Percentiles rank a stretch among this genome's conserved stretches.
phyloP scores from a whole-genome alignment of 345 rosid species.

The Salix koriyanagi region DNA sequence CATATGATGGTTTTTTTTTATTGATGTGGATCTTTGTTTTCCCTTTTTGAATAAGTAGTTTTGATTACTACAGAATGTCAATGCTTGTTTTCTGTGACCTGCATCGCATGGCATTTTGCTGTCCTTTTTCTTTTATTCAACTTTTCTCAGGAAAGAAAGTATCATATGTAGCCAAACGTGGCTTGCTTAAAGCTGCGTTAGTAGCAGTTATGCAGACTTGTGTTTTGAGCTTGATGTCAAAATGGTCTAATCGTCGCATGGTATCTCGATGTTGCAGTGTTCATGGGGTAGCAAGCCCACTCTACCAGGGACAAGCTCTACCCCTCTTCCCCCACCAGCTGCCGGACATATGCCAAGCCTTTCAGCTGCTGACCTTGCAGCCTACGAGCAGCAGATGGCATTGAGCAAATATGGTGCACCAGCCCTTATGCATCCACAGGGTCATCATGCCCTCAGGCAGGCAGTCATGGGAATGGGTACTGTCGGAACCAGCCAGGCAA shows the following conservation, averaged over 20 bases:
- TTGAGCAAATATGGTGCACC: slow-evolving; percentile 74
- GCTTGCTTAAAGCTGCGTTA: no score
- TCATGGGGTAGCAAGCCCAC: slow-evolving; percentile 97
- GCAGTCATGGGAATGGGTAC: slow-evolving; percentile 72
- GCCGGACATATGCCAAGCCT: slow-evolving; percentile 58
- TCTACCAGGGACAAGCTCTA: slow-evolving; percentile 75
- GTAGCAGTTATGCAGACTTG: no score
- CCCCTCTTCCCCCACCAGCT: slow-evolving; percentile 83
- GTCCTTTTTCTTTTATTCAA: background rate
- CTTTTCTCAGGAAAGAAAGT: no score
- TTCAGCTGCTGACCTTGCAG: slow-evolving; percentile 59
- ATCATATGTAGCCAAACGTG: no score
- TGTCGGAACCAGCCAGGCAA: slow-evolving; percentile 76
- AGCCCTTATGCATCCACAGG: slow-evolving; percentile 68
- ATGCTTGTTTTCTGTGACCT: no score
- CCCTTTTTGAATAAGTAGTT: background rate
- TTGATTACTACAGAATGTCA: background rate
- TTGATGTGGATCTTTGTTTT: background rate
- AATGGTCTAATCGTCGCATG: background rate
- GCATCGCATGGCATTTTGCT: no score
- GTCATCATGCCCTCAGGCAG: slow-evolving; percentile 72
- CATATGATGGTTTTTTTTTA: background rate
- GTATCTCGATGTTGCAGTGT: slow-evolving; percentile 42
- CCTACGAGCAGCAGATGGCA: slow-evolving; percentile 68
- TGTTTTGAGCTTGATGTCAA: background rate